phyloP scores from a whole-genome alignment of 2,329 filamentous ascomycete genomes.

The Colletotrichum eleusines region DNA sequence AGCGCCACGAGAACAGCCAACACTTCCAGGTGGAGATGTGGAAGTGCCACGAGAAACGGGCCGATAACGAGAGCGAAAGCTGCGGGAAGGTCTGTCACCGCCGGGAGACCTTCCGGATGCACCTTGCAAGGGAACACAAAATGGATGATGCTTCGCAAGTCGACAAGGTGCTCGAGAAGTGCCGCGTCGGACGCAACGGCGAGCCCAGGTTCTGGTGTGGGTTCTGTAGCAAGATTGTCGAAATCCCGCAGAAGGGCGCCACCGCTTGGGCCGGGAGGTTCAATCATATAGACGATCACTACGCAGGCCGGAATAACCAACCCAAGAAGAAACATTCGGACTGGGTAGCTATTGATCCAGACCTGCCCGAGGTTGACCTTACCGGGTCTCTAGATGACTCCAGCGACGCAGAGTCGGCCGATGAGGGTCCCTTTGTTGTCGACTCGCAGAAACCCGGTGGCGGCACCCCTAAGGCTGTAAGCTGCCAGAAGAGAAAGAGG shows the following conservation, averaged over 20 bases:
- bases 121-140: slow-evolving; percentile 68
- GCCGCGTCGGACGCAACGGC: slow-evolving; percentile 73
- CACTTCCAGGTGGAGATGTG: slow-evolving; percentile 80
- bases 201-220: slow-evolving; percentile 86
- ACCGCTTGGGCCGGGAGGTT: slow-evolving; percentile 69
- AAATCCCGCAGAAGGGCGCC: slow-evolving; percentile 60
- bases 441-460: background rate
- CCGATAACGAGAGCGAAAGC: slow-evolving; percentile 31
- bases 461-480: background rate
- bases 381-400: slow-evolving; percentile 14
- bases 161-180: slow-evolving; percentile 61
- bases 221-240: slow-evolving; percentile 74
- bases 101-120: slow-evolving; percentile 69
- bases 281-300: slow-evolving; percentile 83
- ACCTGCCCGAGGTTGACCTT: slow-evolving; percentile 34
- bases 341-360: slow-evolving; percentile 62
- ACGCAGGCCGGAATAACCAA: slow-evolving; percentile 63
- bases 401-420: slow-evolving; percentile 25
- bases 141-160: slow-evolving; percentile 49
- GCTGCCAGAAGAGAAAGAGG: slow-evolving; percentile 24
- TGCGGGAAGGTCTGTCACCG: slow-evolving; percentile 73
- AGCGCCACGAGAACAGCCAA: slow-evolving; percentile 86
- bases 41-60: slow-evolving; percentile 68
- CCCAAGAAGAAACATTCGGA: slow-evolving; percentile 61
- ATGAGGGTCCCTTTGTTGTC: background rate